phyloP scores from a whole-genome alignment of 2,329 filamentous ascomycete species.

The Venturia pyrina region DNA sequence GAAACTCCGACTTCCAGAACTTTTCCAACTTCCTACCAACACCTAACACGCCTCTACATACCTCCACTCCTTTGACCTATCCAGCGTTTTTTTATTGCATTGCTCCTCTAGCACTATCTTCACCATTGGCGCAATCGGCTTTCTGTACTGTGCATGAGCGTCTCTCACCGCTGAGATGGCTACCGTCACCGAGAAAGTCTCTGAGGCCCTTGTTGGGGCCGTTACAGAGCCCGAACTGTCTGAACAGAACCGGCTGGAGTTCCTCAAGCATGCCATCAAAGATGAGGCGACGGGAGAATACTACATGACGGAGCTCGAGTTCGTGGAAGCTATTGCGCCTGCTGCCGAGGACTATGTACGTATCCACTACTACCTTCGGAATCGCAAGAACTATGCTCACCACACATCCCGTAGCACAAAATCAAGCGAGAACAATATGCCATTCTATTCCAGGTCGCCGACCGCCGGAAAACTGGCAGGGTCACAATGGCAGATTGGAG shows the following conservation, averaged over 20 bases:
- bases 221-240: slow-evolving; percentile 53
- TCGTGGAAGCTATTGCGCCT: slow-evolving; percentile 83
- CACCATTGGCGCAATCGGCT: background rate
- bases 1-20: background rate
- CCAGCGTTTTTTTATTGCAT: background rate
- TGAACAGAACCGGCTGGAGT: slow-evolving; percentile 63
- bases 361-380: slow-evolving; percentile 5
- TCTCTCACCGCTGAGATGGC: slow-evolving; percentile 8
- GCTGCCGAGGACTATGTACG: slow-evolving; percentile 83
- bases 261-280: slow-evolving; percentile 64
- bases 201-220: slow-evolving; percentile 54
- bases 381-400: background rate
- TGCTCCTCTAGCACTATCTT: background rate
- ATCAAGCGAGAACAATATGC: slow-evolving; percentile 94
- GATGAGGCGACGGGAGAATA: slow-evolving; percentile 67
- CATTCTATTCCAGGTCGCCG: slow-evolving; percentile 85
- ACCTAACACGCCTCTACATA: background rate
- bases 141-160: background rate
- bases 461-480: slow-evolving; percentile 62
- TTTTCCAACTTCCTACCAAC: background rate
- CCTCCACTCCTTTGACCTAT: background rate
- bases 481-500: slow-evolving; percentile 80
- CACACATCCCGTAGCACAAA: slow-evolving; percentile 60
- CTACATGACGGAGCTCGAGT: slow-evolving; percentile 75
- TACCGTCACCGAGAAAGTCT: slow-evolving; percentile 21